Evolutionary conservation across 2,329 filamentous ascomycete species (phyloP).

Genomic region (Furcasterigmium sp.): DNA sequence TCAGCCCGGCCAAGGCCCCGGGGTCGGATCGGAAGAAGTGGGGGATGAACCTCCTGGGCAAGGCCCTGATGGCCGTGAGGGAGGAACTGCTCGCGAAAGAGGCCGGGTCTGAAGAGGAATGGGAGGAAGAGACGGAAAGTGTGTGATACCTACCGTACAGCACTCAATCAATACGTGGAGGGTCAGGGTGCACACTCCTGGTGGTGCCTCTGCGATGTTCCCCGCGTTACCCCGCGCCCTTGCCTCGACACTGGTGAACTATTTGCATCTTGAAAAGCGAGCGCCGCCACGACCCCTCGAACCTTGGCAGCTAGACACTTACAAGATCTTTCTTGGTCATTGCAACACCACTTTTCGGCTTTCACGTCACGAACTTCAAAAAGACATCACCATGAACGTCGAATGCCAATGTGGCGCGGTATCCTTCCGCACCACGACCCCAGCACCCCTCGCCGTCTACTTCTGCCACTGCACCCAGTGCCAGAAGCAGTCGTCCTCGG

Average conservation of each 20-base stretch:
- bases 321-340: not conserved
- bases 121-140: slow-evolving; percentile 10
- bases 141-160: too few relatives aligned
- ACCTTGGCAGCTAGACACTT: too few relatives aligned
- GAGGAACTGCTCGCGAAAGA: slow-evolving; percentile 28
- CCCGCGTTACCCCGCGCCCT: not conserved
- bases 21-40: slow-evolving; percentile 40
- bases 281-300: too few relatives aligned
- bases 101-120: slow-evolving; percentile 33
- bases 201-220: too few relatives aligned
- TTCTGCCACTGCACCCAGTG: slow-evolving; percentile 43
- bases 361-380: slow-evolving; percentile 12
- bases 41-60: slow-evolving; percentile 62
- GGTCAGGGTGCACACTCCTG: too few relatives aligned
- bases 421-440: slow-evolving; percentile 26
- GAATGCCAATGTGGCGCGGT: slow-evolving; percentile 35
- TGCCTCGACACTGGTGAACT: not conserved
- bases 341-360: not conserved
- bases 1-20: slow-evolving; percentile 40
- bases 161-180: too few relatives aligned
- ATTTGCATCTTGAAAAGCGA: too few relatives aligned
- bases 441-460: slow-evolving; percentile 28
- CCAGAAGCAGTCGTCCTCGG: slow-evolving; percentile 37
- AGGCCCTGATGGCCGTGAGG: slow-evolving; percentile 55
- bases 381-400: slow-evolving; percentile 11